Conservation (phyloP, 2,329 filamentous ascomycete species). For the Scorias spongiosa region DNA sequence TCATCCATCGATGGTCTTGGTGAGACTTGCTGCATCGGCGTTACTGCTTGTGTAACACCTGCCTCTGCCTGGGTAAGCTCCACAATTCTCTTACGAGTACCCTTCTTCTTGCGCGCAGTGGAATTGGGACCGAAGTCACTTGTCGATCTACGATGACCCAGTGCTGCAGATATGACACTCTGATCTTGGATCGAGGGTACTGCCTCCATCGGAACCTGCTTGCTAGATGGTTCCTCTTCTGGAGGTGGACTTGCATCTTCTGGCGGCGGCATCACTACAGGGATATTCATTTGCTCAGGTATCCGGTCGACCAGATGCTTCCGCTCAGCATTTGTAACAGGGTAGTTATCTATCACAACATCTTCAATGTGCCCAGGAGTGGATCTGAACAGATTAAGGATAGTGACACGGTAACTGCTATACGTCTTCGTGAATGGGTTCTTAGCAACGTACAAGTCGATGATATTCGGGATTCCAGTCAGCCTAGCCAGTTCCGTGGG, state of each 20-base stretch:
- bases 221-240: not conserved
- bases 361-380: slow-evolving; percentile 85
- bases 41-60: slow-evolving; percentile 11
- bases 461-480: slow-evolving; percentile 79
- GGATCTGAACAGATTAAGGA: slow-evolving; percentile 90
- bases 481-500: slow-evolving; percentile 79
- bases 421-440: slow-evolving; percentile 88
- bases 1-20: slow-evolving; percentile 5
- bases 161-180: not conserved
- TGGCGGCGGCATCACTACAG: slow-evolving; percentile 56
- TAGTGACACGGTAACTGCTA: slow-evolving; percentile 67
- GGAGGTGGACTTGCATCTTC: slow-evolving; percentile 33
- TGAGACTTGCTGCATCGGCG: slow-evolving; percentile 13
- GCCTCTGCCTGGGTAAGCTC: slow-evolving; percentile 36
- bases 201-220: not conserved
- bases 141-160: slow-evolving; percentile 13
- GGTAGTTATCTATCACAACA: slow-evolving; percentile 70
- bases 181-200: slow-evolving; percentile 7
- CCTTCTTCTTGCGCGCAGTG: slow-evolving; percentile 40
- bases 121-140: slow-evolving; percentile 16
- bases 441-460: slow-evolving; percentile 80
- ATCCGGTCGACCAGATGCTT: slow-evolving; percentile 71
- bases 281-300: slow-evolving; percentile 59
- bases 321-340: slow-evolving; percentile 71
- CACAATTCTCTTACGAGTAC: slow-evolving; percentile 41